These are phyloP conservation scores for Metarhizium anisopliae DNA, from an alignment of 2,329 filamentous ascomycete genomes.

Conservation along the genomic window DNA sequence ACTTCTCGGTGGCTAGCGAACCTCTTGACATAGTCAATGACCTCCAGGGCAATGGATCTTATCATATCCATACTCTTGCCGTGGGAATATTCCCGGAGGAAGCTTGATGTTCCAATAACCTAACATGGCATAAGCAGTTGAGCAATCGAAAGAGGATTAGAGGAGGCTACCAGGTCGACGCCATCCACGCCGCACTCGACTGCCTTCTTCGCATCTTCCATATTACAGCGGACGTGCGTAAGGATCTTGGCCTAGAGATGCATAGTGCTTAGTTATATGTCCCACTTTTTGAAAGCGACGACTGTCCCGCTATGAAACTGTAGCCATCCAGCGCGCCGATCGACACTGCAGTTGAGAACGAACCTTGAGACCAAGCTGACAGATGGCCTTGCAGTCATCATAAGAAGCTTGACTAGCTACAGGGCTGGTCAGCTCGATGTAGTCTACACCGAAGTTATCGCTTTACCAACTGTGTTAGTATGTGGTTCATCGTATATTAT, in stretches of 20 bases:
- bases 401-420: constrained; percentile 79
- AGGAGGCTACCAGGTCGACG: neutral
- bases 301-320: too few relatives aligned
- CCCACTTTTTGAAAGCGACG: too few relatives aligned
- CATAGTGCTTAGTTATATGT: constrained; percentile 22
- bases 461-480: neutral
- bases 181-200: constrained; percentile 71
- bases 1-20: neutral
- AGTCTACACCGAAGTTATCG: constrained; percentile 13
- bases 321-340: constrained; percentile 37
- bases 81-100: constrained; percentile 76
- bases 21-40: constrained; percentile 12
- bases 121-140: constrained; percentile 1
- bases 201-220: constrained; percentile 57
- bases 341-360: neutral
- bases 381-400: constrained; percentile 81
- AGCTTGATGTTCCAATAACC: constrained; percentile 68
- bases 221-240: constrained; percentile 10
- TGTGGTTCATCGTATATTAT: constrained; percentile 28
- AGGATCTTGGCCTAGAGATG: constrained; percentile 10
- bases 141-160: too few relatives aligned
- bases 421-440: constrained; percentile 68
- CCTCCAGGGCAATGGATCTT: constrained; percentile 46
- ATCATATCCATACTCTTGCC: constrained; percentile 82
- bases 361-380: constrained; percentile 77